These are phyloP conservation scores for Pleurotus pulmonarius DNA, from an alignment of 768 basidiomycete genomes.

Conservation along the genomic window DNA sequence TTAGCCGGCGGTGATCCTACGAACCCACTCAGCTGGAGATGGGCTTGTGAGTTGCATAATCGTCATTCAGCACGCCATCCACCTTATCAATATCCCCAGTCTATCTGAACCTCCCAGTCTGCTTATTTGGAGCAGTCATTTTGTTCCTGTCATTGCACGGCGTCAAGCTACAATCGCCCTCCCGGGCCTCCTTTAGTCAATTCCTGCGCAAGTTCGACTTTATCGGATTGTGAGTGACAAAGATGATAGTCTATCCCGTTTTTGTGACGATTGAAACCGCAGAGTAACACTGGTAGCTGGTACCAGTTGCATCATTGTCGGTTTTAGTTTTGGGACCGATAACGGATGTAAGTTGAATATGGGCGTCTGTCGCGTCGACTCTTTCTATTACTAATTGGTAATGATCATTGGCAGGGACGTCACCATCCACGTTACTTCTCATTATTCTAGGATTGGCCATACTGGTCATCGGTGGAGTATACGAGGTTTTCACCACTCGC, in stretches of 20 bases:
- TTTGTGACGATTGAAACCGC: conserved; percentile 15
- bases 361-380: conserved; percentile 4
- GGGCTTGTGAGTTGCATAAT: conserved; percentile 63
- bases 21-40: conserved; percentile 58
- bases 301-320: conserved; percentile 70
- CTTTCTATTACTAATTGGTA: conserved; percentile 9
- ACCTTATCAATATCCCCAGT: conserved; percentile 40
- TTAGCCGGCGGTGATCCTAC: conserved; percentile 6
- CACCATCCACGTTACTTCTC: conserved; percentile 56
- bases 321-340: conserved; percentile 72
- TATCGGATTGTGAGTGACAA: conserved; percentile 61
- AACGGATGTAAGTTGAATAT: conserved; percentile 55
- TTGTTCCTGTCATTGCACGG: conserved; percentile 57
- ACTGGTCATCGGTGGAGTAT: conserved; percentile 57
- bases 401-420: conserved; percentile 47
- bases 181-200: conserved; percentile 51
- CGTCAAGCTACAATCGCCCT: conserved; percentile 42
- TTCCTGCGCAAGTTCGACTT: conserved; percentile 69
- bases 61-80: conserved; percentile 12
- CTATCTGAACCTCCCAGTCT: conserved; percentile 80
- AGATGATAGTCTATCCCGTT: not conserved
- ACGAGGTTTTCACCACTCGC: conserved; percentile 63
- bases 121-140: conserved; percentile 53
- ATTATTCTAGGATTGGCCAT: conserved; percentile 53
- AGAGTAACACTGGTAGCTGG: conserved; percentile 75